Evolutionary conservation across 2,329 filamentous ascomycete species (phyloP).

Genomic region (Aspergillus sp.): DNA sequence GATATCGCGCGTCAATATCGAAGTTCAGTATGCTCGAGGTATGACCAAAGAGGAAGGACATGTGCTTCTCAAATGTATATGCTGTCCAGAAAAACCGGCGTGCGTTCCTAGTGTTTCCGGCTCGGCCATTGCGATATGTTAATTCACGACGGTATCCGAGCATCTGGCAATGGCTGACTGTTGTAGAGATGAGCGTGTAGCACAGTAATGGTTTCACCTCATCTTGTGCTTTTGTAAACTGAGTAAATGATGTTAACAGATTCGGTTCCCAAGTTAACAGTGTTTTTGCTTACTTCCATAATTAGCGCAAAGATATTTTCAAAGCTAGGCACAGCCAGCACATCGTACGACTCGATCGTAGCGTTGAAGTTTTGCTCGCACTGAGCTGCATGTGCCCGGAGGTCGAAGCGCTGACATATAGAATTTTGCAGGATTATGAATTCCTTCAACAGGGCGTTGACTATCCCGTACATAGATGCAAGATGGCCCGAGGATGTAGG

Average conservation of each 20-base stretch:
- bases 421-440: conserved; percentile 7
- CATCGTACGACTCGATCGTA: conserved; percentile 17
- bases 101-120: conserved; percentile 6
- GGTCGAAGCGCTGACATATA: conserved; percentile 9
- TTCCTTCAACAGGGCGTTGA: conserved; percentile 15
- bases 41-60: conserved; percentile 13
- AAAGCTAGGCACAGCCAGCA: conserved; percentile 17
- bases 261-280: not conserved
- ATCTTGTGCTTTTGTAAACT: conserved; percentile 15
- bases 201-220: conserved; percentile 11
- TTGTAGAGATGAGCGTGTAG: conserved; percentile 11
- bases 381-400: conserved; percentile 3
- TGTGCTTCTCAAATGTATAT: conserved; percentile 14
- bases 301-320: conserved; percentile 17
- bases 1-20: conserved; percentile 14
- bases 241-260: not conserved
- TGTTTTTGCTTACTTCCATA: conserved; percentile 15
- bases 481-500: conserved; percentile 8
- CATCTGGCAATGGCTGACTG: conserved; percentile 15
- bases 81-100: conserved; percentile 17
- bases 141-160: conserved; percentile 15
- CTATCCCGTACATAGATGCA: conserved; percentile 12
- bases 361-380: conserved; percentile 12
- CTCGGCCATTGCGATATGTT: conserved; percentile 6
- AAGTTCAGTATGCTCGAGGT: conserved; percentile 13